Conservation (phyloP, 192 early-diverging fungal species). For the Coemansia sp. region DNA sequence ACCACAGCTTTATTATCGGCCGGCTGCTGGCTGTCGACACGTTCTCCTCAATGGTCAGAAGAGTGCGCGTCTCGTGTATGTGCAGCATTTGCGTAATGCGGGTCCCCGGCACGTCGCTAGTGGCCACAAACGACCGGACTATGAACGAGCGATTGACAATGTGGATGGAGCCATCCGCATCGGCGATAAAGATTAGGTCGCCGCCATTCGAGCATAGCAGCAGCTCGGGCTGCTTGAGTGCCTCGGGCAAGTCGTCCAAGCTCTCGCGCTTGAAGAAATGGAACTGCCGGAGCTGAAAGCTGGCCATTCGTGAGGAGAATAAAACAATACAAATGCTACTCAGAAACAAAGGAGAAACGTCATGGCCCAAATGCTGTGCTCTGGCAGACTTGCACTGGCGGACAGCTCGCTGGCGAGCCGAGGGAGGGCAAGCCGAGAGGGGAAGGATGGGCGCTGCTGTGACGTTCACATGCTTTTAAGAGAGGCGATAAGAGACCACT, state of each 20-base stretch:
- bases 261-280: slow-evolving; percentile 56
- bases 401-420: neutral
- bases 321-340: neutral
- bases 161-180: slow-evolving; percentile 57
- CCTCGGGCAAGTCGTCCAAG: slow-evolving; percentile 44
- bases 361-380: neutral
- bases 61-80: slow-evolving; percentile 74
- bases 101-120: slow-evolving; percentile 59
- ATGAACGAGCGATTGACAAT: slow-evolving; percentile 68
- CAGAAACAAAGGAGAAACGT: neutral
- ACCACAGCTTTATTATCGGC: slow-evolving; percentile 52
- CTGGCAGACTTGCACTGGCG: no score
- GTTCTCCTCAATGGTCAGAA: slow-evolving; percentile 71
- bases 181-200: slow-evolving; percentile 51
- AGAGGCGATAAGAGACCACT: neutral
- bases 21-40: slow-evolving; percentile 22
- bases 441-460: no score
- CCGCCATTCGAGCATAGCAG: slow-evolving; percentile 47
- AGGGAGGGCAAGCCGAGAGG: no score
- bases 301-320: slow-evolving; percentile 31
- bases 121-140: slow-evolving; percentile 62
- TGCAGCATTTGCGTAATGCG: slow-evolving; percentile 84
- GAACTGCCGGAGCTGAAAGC: slow-evolving; percentile 56
- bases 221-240: slow-evolving; percentile 46
- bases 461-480: no score